A percentile compares a stretch with the other conserved stretches of the same genome.
Conservation (phyloP, 306 rosid species). For the Prunus kanzakura region DNA sequence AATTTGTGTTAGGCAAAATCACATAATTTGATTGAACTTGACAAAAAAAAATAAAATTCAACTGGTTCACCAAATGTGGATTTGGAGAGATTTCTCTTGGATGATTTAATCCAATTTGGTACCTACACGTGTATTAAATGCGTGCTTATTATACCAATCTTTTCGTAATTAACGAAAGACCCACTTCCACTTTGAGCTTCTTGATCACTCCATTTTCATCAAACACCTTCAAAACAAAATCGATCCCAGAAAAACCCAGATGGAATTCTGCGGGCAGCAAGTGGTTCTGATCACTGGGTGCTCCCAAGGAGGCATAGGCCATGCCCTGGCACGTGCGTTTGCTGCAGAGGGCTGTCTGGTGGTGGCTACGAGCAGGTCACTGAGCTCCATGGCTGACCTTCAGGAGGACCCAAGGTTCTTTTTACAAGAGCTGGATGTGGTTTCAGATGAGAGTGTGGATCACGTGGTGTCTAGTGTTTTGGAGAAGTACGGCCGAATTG, state of each 20-base stretch:
- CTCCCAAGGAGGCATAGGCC: constrained; percentile 64
- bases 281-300: constrained; percentile 86
- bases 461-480: constrained; percentile 38
- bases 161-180: not conserved
- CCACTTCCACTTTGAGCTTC: not conserved
- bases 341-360: constrained; percentile 60
- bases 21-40: too few species aligned
- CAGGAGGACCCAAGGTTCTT: constrained; percentile 46
- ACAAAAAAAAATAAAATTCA: too few species aligned
- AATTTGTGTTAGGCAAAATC: too few species aligned
- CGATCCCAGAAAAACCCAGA: not conserved
- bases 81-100: too few species aligned
- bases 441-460: constrained; percentile 63
- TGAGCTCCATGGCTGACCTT: constrained; percentile 53
- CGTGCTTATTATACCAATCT: too few species aligned
- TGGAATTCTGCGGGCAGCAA: constrained; percentile 32
- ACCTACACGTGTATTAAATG: too few species aligned
- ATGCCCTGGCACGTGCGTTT: constrained; percentile 70
- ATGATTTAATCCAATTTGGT: too few species aligned
- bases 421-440: constrained; percentile 69
- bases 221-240: not conserved
- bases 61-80: too few species aligned
- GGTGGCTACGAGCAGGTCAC: constrained; percentile 71
- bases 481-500: constrained; percentile 54
- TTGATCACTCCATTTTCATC: not conserved